Percentiles rank a stretch among this genome's conserved stretches.
Conservation (phyloP, 495 filamentous ascomycete species). For the Filosporella fistucella region DNA sequence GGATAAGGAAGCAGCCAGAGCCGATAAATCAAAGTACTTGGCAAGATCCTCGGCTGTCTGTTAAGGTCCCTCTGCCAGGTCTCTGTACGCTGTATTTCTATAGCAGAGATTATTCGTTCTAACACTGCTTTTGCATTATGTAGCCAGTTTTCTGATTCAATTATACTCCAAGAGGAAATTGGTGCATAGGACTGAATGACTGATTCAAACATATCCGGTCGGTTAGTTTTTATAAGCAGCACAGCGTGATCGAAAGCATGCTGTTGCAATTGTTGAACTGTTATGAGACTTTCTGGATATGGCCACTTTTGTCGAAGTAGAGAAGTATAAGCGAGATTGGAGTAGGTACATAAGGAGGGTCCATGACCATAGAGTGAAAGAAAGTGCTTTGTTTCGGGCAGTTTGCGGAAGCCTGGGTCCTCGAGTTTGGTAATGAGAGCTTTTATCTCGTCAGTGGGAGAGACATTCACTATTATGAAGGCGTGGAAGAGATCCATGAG, state of each 20-base stretch:
- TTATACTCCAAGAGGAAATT: neutral
- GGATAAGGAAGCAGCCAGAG: slow-evolving; percentile 3
- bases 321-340: neutral
- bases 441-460: neutral
- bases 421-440: neutral
- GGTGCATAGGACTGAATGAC: neutral
- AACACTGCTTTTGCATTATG: neutral
- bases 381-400: neutral
- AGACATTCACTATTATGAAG: neutral
- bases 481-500: neutral
- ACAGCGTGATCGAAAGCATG: neutral
- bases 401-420: neutral
- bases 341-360: neutral
- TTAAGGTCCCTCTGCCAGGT: neutral
- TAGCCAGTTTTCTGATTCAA: neutral
- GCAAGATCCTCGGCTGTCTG: neutral
- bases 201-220: neutral
- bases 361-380: slow-evolving; percentile 1
- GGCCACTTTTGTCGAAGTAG: neutral
- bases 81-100: neutral
- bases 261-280: neutral
- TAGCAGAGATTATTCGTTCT: neutral
- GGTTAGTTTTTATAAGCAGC: neutral
- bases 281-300: neutral
- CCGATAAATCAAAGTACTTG: neutral